Base-by-base conservation (phyloP, 495 filamentous ascomycete species). In the Astrothelium macrocarpum region DNA sequence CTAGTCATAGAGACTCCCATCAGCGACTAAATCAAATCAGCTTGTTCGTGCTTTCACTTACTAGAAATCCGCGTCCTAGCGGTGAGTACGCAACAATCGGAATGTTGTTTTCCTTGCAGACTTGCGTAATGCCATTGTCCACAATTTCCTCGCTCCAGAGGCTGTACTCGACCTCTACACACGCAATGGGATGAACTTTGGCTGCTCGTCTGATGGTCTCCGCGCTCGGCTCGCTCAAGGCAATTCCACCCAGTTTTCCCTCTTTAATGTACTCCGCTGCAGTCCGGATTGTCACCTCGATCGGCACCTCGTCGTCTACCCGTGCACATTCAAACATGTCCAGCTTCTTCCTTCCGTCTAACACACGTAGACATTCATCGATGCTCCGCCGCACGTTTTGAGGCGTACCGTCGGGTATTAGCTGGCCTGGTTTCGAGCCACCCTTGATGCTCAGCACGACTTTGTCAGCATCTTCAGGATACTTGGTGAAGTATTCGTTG, bases 311-410 rank as follows among this genome's bases (percentile, higher is more conserved):
- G 4, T 78, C 79, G 67, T 95, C 91, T 26, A 90, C 80, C 2
- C 91, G 79, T 18, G 87, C 90, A 65, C 76, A 85, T 74, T 92
- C 86, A 66, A 91, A 96, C 61, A 93, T 82, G 73, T 96, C 90
- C 62, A 96, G 75, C 65, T 79, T 85, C 79, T 94, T 94, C 65
- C 85, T 88, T 18, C 63, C 53, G 56, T 85, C 82, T 16, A 90
- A 78, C 32, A 81, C 69, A 32, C 71, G 78, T 53, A 95, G 70
- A 66, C 78, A 82, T 65, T 85, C 81, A 59, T 95, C 89, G 60
- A 96, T 78, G 56, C 82, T 85, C 23, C 81, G 78, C 14, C 84
- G 81, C 2, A 89, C 79, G 62, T 82, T 81, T 66, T 82, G 81
- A 59, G 84, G 81, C 18, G 82, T 84, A 49, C 86, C 82, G 66